Base-by-base conservation (phyloP, 441 rosid genomes). In the Erodium chrysanthum region DNA sequence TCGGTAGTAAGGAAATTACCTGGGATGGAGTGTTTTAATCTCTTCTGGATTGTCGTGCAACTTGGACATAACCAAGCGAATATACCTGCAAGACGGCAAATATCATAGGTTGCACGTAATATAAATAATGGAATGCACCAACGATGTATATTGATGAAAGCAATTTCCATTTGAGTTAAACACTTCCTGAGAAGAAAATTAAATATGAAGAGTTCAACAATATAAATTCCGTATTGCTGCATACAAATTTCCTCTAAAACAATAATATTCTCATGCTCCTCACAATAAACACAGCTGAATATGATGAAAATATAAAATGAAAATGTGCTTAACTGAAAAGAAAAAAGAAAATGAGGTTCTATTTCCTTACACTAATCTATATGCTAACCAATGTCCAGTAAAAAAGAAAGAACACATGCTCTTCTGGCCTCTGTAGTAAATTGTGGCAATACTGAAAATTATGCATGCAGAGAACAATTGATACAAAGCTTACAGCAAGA, bases 41-140 rank as follows among this genome's bases (percentile, higher is more conserved):
- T 85, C 85, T 72, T 77, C 90, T 69, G 79, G 76, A 76, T 75
- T 85, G 64, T 63, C 77, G 65, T 70, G 65, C 22, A 80, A 75
- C 77, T 81, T 89, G n/a, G 94, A 82, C 87, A 94, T 86, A 72
- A 89, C 83, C 66, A 88, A 77, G 69, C 97, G 89, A 9, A 94
- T 86, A 74, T 94, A 91, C 75, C 98, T 91, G 83, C 21, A 46
- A 76, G 66, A 54, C 31, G 14, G 31, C 31, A 22, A 22, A 60
- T 60, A 21, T 60, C 27, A 20, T 59, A 5, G 12, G 14, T 3
- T 18, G 63, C 23, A 58, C 7, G 29, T 22, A 18, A 21, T 58
- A 58, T 7, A 20, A 8, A 21, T 59, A 22, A 25, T 60, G 31
- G 12, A 60, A 60, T 11, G 27, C 4, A 60, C 64, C 63, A 35